Evolutionary conservation across 2,329 filamentous ascomycete genomes (phyloP), one percentile per base, ranked within the genome.

Genomic region (Ramularia endophylla): DNA sequence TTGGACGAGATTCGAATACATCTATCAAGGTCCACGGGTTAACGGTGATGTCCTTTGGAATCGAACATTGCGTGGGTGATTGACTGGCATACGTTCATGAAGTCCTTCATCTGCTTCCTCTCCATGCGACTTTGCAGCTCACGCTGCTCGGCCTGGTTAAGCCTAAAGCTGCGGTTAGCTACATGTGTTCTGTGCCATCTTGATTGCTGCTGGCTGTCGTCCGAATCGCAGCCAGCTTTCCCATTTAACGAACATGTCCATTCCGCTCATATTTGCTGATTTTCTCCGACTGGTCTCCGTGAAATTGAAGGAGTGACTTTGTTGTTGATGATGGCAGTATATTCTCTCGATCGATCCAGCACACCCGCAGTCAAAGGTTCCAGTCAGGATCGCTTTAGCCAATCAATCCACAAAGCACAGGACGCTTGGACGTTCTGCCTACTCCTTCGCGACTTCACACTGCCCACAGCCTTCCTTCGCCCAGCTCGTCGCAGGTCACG

Each of bases 91-190:
- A 97, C 92, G 60, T 80, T 85, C 83, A 97, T 95, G 65, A 98
- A 97, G 65, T 97, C 90, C 73, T 95, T 95, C 77, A 98, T 87
- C 72, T 98, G 92, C 71, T 92, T 94, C 72, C 86, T 85, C 74
- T 97, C 88, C 80, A 98, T 89, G 69, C 92, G 87, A 71, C 80
- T 72, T 70, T 94, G 84, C 64, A 98, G 85, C 76, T 92, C 87
- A 71, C 87, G 85, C 74, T 94, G 86, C 75, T 97, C 90, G 59
- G 80, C 67, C 59, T 75, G 65, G 56, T 78, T 86, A 64, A 94
- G 83, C 57, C 81, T 84, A 58, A 9, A 6, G 27, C 15, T 31
- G 29, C 31, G 30, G 36, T 49, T 37, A 47, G 46, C 34, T n/a
- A n/a, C n/a, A n/a, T 25, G n/a, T n/a, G n/a, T n/a, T n/a, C n/a